Evolutionary conservation across 1,139 yeast genomes (phyloP).

Genomic region (Spathaspora sp.): DNA sequence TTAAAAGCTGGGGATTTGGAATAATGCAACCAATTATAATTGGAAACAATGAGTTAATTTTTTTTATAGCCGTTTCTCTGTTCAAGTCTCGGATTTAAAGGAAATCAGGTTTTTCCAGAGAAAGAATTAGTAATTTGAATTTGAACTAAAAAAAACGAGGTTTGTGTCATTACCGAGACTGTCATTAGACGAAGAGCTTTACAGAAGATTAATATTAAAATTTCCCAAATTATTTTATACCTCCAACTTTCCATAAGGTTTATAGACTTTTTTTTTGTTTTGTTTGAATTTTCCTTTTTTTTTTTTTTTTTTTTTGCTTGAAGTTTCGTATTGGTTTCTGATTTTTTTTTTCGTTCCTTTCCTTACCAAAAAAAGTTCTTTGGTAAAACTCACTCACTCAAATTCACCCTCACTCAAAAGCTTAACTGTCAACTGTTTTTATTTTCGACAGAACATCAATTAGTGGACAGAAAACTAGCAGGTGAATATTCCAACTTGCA

Average conservation of each 20-base stretch:
- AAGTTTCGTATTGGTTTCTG: not conserved
- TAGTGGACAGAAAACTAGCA: not conserved
- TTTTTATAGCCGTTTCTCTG: not conserved
- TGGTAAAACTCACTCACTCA: slow-evolving; percentile 1
- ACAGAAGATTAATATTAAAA: not conserved
- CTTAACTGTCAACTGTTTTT: not conserved
- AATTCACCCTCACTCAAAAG: not conserved
- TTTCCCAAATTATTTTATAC: not conserved
- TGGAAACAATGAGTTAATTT: not conserved
- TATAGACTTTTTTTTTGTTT: not conserved
- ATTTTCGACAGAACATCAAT: not conserved
- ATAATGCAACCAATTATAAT: not conserved
- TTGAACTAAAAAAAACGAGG: too few relatives aligned
- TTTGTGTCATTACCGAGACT: too few relatives aligned
- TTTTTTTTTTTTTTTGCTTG: too few relatives aligned
- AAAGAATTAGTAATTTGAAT: too few relatives aligned
- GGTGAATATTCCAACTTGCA: not conserved
- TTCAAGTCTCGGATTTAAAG: not conserved
- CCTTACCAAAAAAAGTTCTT: not conserved
- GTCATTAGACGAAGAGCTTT: not conserved
- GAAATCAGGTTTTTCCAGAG: not conserved
- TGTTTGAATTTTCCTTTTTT: not conserved
- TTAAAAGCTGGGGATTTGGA: not conserved
- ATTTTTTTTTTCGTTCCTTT: not conserved
- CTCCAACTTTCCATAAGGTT: not conserved